A percentile compares a stretch with the other conserved stretches of the same genome.
Conservation (phyloP, 345 rosid species). For the Excoecaria agallocha region DNA sequence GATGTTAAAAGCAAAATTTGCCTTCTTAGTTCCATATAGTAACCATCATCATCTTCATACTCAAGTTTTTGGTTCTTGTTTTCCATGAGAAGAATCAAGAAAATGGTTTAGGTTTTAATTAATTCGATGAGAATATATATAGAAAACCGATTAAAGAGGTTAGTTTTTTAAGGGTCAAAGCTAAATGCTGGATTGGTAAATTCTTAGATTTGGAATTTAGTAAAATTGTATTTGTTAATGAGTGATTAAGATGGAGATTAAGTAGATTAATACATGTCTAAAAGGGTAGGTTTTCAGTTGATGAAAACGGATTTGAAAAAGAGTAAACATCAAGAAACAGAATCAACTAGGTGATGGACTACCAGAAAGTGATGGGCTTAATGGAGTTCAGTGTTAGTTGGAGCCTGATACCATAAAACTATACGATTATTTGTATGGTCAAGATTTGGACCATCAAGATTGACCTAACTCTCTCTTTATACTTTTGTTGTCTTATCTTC, state of each 20-base stretch:
- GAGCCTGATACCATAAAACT: not conserved
- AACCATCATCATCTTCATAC: conserved; percentile 35
- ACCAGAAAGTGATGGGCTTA: not conserved
- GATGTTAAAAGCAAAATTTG: conserved; percentile 48
- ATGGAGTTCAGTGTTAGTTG: not conserved
- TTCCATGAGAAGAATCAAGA: conserved; percentile 9
- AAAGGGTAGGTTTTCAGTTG: not conserved
- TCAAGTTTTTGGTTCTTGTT: conserved; percentile 10
- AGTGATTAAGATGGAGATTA: not conserved
- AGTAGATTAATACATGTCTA: not conserved
- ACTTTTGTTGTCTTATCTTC: no score
- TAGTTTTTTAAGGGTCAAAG: conserved; percentile 16
- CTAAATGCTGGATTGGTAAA: conserved; percentile 22
- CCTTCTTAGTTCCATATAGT: conserved; percentile 37
- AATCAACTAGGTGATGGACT: not conserved
- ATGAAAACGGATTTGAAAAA: not conserved
- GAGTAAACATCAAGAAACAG: not conserved
- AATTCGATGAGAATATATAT: not conserved
- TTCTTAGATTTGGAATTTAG: conserved; percentile 31
- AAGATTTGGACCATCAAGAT: not conserved
- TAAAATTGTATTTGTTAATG: conserved; percentile 4
- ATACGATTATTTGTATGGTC: not conserved
- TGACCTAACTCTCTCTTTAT: not conserved
- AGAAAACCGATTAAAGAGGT: not conserved
- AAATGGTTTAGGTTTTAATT: not conserved